Evolutionary conservation across 1,139 yeast genomes (phyloP).

Genomic region (Yamadazyma dushanensis): DNA sequence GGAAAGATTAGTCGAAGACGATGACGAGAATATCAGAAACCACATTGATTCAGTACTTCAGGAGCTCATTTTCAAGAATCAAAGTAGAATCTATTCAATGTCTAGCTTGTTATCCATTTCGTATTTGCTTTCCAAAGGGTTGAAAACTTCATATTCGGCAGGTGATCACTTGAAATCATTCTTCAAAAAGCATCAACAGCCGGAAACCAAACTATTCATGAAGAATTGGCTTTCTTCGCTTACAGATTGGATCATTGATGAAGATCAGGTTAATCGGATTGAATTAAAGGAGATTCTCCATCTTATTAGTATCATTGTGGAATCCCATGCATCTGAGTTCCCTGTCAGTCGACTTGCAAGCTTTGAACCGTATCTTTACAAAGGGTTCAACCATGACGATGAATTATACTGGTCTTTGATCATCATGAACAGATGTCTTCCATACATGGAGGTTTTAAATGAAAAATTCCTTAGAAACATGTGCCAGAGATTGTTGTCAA

Average conservation of each 20-base stretch:
- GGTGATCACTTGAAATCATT: background rate
- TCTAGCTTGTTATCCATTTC: background rate
- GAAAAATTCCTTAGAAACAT: conserved; percentile 38
- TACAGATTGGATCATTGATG: background rate
- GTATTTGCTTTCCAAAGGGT: background rate
- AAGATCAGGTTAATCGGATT: background rate
- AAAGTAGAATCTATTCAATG: background rate
- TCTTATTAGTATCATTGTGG: conserved; percentile 54
- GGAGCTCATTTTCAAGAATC: conserved; percentile 12
- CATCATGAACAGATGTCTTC: conserved; percentile 52
- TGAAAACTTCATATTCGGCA: background rate
- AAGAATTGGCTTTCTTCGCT: background rate
- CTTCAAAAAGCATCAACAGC: background rate
- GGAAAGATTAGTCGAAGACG: conserved; percentile 67
- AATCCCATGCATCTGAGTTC: conserved; percentile 50
- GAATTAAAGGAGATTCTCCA: conserved; percentile 21
- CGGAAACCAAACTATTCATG: background rate
- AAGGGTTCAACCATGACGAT: conserved; percentile 33
- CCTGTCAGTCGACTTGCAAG: conserved; percentile 65
- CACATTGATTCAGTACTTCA: conserved; percentile 7
- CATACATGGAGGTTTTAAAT: conserved; percentile 44
- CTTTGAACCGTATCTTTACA: conserved; percentile 59
- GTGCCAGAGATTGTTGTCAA: background rate
- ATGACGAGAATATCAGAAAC: conserved; percentile 49
- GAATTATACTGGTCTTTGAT: conserved; percentile 50